Conservation (phyloP, 768 basidiomycete genomes). For the Leccinum disarticulatum region DNA sequence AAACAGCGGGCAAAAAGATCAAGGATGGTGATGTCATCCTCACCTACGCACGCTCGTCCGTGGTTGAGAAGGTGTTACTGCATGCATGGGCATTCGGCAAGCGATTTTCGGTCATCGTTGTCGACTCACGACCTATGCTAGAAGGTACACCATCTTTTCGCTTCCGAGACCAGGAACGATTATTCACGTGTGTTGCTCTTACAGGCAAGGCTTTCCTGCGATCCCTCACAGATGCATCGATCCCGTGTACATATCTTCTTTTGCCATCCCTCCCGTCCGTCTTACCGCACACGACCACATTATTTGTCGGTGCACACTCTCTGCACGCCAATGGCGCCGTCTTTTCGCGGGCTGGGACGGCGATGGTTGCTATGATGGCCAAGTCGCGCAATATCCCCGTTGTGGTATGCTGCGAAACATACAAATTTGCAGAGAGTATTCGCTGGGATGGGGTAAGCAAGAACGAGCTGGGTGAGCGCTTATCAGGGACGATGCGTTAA, state of each 20-base stretch:
- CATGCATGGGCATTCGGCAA: constrained; percentile 73
- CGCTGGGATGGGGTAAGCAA: constrained; percentile 93
- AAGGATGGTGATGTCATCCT: constrained; percentile 91
- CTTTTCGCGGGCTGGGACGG: constrained; percentile 92
- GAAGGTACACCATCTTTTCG: constrained; percentile 59
- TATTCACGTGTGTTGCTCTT: constrained; percentile 3
- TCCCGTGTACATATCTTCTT: constrained; percentile 91
- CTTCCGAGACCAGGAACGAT: neutral
- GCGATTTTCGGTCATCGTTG: constrained; percentile 84
- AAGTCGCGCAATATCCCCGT: constrained; percentile 88
- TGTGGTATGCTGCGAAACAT: constrained; percentile 96
- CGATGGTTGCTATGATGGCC: constrained; percentile 95
- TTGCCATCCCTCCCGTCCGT: constrained; percentile 80
- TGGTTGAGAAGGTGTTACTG: constrained; percentile 88
- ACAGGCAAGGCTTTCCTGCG: constrained; percentile 78
- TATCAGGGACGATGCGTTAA: neutral
- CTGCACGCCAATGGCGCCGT: constrained; percentile 94
- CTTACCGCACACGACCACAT: constrained; percentile 77
- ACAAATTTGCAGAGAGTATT: constrained; percentile 94
- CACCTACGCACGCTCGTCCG: constrained; percentile 95
- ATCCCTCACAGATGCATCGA: constrained; percentile 61
- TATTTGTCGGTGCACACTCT: constrained; percentile 92
- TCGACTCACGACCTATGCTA: constrained; percentile 92
- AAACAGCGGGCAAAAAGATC: constrained; percentile 88
- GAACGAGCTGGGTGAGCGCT: constrained; percentile 83